Base-by-base conservation (phyloP, 495 filamentous ascomycete species). In the Penicillium cinerascens region DNA sequence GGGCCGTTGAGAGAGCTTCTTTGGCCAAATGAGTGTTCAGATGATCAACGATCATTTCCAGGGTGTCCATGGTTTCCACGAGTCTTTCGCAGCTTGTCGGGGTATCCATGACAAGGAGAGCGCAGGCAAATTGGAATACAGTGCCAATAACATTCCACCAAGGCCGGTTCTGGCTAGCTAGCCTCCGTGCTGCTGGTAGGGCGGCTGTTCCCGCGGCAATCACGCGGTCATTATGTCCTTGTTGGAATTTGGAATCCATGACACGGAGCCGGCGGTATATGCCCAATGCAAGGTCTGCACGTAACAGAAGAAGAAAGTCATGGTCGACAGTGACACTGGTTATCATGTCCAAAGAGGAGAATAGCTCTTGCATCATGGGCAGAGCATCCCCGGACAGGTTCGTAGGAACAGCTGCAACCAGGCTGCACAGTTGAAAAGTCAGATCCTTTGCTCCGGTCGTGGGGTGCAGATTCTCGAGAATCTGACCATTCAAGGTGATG, bases 81-180 rank as follows among this genome's bases (percentile, higher is more conserved):
- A 78, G 53, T 44, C 56, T 59, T 13, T 63, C 54, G 22, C 72
- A 58, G 39, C 63, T 69, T 7, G 65, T 52, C 1, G 54, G 39
- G 10, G 61, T 71, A 33, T 72, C 71, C 44, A 78, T 70, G 11
- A 66, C 70, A 7, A 78, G 56, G 9, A 77, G 62, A 15, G 75
- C 54, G 51, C 73, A 75, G 17, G 75, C 56, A 27, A 63, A 67
- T 38, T 78, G 75, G 48, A 78, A 77, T 4, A 71, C 61, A 4
- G 66, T 66, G 16, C 71, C 63, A 8, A 70, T 55, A 2, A 74
- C 54, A 54, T 75, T 70, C 69, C 72, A 75, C 74, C 74, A 77
- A 33, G 71, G 68, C 47, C 63, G 53, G 4, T 54, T 46, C 44
- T 56, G 48, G 36, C 53, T 55, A 0, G 52, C 54, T 18, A 75